A percentile compares a stretch with the other conserved stretches of the same genome.
Conservation (phyloP, 306 rosid species). For the Fagus sylvatica region DNA sequence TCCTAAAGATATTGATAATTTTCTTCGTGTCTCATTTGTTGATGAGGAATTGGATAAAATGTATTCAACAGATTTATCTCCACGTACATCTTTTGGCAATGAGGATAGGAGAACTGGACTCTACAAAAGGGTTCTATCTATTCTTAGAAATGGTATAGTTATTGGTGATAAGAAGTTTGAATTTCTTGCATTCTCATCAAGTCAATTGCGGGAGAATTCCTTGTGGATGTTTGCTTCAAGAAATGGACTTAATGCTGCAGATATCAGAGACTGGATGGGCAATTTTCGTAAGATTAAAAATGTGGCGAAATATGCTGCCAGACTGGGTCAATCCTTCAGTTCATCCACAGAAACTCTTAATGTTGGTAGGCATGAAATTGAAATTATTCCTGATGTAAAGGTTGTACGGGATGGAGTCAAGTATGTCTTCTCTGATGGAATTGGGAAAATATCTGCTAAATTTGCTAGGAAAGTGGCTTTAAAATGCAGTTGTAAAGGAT, state of each 20-base stretch:
- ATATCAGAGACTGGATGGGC: conserved; percentile 72
- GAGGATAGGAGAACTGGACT: conserved; percentile 46
- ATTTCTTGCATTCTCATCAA: conserved; percentile 81
- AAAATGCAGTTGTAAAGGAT: no score
- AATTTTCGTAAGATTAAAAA: conserved; percentile 57
- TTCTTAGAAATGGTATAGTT: conserved; percentile 56
- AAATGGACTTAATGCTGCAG: conserved; percentile 35
- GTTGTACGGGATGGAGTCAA: neutral
- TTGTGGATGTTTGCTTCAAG: conserved; percentile 84
- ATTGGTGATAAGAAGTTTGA: conserved; percentile 73
- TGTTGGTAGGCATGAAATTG: conserved; percentile 46
- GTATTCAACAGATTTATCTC: conserved; percentile 58
- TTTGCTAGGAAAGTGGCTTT: no score
- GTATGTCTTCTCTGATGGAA: conserved; percentile 50
- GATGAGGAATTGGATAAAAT: conserved; percentile 71
- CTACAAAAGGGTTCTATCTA: conserved; percentile 55
- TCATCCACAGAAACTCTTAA: conserved; percentile 73
- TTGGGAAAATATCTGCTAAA: conserved; percentile 6
- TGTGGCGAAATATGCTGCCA: conserved; percentile 89
- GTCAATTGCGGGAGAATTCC: conserved; percentile 75
- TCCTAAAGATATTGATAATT: conserved; percentile 44
- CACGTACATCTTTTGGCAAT: conserved; percentile 35
- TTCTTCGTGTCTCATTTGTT: conserved; percentile 76
- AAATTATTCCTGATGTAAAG: conserved; percentile 52
- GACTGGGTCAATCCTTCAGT: conserved; percentile 85